Percentiles rank a stretch among this genome's conserved stretches.
These are phyloP conservation scores for Mucor lusitanicus DNA, from an alignment of 371 early-diverging fungal genomes.

Conservation along the genomic window DNA sequence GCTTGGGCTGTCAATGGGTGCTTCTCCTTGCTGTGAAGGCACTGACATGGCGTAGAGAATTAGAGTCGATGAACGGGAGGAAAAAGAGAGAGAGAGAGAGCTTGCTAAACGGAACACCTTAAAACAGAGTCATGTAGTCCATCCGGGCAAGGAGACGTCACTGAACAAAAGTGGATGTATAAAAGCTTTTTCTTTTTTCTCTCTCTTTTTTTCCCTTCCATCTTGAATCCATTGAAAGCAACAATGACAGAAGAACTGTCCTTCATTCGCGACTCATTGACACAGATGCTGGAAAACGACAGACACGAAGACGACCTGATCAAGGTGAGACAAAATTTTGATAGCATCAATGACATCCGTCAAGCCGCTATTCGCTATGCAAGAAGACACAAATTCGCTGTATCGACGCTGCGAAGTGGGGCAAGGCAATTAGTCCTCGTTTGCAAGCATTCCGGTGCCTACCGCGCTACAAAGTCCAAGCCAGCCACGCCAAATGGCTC, in stretches of 20 bases:
- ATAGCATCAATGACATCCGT: constrained; percentile 10
- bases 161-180: background rate
- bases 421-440: constrained; percentile 10
- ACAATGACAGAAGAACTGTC: background rate
- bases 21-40: constrained; percentile 19
- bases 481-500: background rate
- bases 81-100: background rate
- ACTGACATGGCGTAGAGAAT: constrained; percentile 8
- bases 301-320: constrained; percentile 1
- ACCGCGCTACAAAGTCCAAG: constrained; percentile 5
- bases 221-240: background rate
- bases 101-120: background rate
- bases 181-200: background rate
- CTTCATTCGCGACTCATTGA: background rate
- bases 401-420: constrained; percentile 16
- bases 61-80: background rate
- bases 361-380: constrained; percentile 20
- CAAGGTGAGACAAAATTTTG: background rate
- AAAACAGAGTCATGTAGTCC: background rate
- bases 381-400: constrained; percentile 20
- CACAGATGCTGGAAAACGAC: background rate
- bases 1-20: constrained; percentile 5
- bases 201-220: background rate
- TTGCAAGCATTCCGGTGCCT: constrained; percentile 18
- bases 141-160: constrained; percentile 2